Evolutionary conservation across 805 yeast genomes (phyloP), one percentile per base, ranked within the genome.

Genomic region (Suhomyces kilbournensis): DNA sequence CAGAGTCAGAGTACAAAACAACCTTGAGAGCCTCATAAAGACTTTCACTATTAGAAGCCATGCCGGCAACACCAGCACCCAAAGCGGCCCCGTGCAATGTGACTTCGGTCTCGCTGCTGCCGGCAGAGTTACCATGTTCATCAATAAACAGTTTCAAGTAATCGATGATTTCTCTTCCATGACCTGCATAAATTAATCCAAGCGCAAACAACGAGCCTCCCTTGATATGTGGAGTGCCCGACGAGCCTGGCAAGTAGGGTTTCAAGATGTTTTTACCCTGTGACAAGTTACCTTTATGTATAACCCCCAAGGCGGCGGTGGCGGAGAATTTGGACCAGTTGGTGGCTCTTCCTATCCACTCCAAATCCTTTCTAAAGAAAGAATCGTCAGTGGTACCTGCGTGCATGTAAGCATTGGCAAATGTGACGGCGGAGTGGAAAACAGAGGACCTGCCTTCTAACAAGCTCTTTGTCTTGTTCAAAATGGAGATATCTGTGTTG

Each of bases 261-360:
- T 86, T 86, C 66, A 94, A 80, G 48, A 93, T 83, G 57, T 85
- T 82, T 66, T 85, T 84, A 50, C 98, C 99, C 66, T 91, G 96
- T 0, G 96, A 82, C 53, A 94, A 78, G 69, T 93, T 93, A 50
- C 99, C 98, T 65, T 87, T 88, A 68, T 94, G 98, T 60, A 94
- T 92, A 28, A 93, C 98, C 66, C 99, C 99, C 55, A 94, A 76
- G 12, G 98, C 97, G 7, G 98, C 98, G 12, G 98, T 93, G 2
- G 98, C 97, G 0, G 97, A 85, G 69, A 94, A 94, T 67, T 93
- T 94, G 5, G 97, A 91, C 99, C 99, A 94, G 70, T 93, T 91
- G 46, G 93, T 86, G n/a, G 99, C 97, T 71, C 91, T 90, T 44
- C 96, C 96, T 59, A 94, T 78, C 97, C 98, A 94, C 63, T 93